Base-by-base conservation (phyloP, 495 filamentous ascomycete species). In the Corynascus novoguineensis region DNA sequence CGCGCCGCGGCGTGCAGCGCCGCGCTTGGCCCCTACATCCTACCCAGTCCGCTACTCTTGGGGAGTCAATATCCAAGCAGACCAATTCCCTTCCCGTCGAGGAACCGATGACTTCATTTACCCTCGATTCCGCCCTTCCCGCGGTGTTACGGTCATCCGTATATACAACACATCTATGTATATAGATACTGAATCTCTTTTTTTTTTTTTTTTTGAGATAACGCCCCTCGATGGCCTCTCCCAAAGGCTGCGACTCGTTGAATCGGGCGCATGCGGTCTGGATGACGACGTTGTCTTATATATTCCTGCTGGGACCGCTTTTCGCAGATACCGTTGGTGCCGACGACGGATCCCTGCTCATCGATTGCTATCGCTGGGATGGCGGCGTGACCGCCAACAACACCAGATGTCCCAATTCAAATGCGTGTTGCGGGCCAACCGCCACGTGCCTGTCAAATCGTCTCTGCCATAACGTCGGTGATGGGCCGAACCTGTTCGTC, bases 391-490 rank as follows among this genome's bases (percentile, higher is more conserved):
- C 50, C 8, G n/a, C 42, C 31, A 55, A 60, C 60, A 60, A 66
- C 49, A 52, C 46, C 11, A 34, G 27, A 29, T 66, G 64, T 27
- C 64, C 64, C 5, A 55, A 58, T 3, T 63, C 60, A 19, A 59
- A 66, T 34, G 49, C 64, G 0, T 66, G 64, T 48, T 66, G 64
- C 45, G 64, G 64, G 10, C 25, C 22, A 14, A 49, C 21, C 1
- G 55, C 60, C 2, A 61, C 56, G 4, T 66, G 64, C 34, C 35
- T 63, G 10, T 63, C 64, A 4, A 63, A 66, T 31, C 61, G 60
- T 15, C 58, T 66, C 27, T 66, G 64, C 31, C 50, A 58, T 22
- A 56, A 60, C 32, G 31, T 37, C 21, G 56, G 44, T 14, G 64
- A 66, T 21, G 19, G 35, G 9, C 34, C 38, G n/a, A 46, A 56